Conservation (phyloP, 306 rosid species). For the Pueraria montana region DNA sequence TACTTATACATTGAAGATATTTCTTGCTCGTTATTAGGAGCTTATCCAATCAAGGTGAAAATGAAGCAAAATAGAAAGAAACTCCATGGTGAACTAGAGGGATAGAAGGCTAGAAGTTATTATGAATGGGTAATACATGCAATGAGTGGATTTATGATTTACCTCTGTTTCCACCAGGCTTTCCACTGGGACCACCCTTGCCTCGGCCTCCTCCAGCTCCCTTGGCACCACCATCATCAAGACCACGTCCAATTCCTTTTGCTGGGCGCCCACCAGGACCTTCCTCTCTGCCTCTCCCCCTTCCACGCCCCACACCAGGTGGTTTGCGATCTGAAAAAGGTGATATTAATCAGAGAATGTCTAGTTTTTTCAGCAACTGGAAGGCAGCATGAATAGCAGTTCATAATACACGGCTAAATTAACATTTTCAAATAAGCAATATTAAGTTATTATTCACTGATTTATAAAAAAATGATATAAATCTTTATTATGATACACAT, state of each 20-base stretch:
- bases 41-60: constrained; percentile 9
- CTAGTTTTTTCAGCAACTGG: not conserved
- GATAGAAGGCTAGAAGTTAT: constrained; percentile 16
- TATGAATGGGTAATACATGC: not conserved
- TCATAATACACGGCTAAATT: not conserved
- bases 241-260: constrained; percentile 87
- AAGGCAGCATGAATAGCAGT: not conserved
- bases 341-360: constrained; percentile 18
- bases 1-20: not conserved
- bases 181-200: constrained; percentile 77
- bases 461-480: constrained; percentile 22
- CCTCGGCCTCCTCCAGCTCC: constrained; percentile 89
- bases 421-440: constrained; percentile 6
- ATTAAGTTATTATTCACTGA: constrained; percentile 17
- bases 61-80: not conserved
- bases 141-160: constrained; percentile 37
- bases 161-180: constrained; percentile 83
- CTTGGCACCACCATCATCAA: constrained; percentile 82
- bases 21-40: constrained; percentile 20
- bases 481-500: not conserved
- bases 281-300: constrained; percentile 93
- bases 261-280: constrained; percentile 73
- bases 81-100: not conserved
- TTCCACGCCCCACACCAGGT: constrained; percentile 92
- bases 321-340: constrained; percentile 81